Percentiles rank a stretch among this genome's conserved stretches.
These are phyloP conservation scores for Coemansia sp. DNA, from an alignment of 192 early-diverging fungal species.

Conservation along the genomic window DNA sequence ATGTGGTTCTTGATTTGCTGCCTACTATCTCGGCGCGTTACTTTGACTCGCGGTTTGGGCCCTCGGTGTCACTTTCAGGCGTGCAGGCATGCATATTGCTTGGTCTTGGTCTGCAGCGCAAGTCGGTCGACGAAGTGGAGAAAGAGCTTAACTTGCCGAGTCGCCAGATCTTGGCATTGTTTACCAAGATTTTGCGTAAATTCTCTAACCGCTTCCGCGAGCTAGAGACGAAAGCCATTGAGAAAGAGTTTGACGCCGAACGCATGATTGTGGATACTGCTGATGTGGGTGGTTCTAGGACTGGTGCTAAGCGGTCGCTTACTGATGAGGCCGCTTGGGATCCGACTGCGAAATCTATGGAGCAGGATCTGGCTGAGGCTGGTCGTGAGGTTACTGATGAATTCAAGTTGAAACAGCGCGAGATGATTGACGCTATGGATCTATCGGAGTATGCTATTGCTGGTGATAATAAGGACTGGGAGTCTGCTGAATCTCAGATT, in stretches of 20 bases:
- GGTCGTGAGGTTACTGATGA: constrained; percentile 68
- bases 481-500: constrained; percentile 66
- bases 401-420: constrained; percentile 72
- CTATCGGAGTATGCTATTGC: constrained; percentile 76
- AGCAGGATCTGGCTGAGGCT: constrained; percentile 83
- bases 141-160: constrained; percentile 81
- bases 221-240: constrained; percentile 52
- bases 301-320: constrained; percentile 27
- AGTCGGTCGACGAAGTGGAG: constrained; percentile 85
- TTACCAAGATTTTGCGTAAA: constrained; percentile 92
- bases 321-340: constrained; percentile 86
- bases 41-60: constrained; percentile 67
- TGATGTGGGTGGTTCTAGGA: constrained; percentile 23
- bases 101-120: constrained; percentile 91
- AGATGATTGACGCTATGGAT: constrained; percentile 77
- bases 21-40: constrained; percentile 78
- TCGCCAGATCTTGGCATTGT: constrained; percentile 88
- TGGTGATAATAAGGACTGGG: constrained; percentile 72
- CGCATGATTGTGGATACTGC: background rate
- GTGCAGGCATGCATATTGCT: constrained; percentile 85
- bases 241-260: constrained; percentile 39
- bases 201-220: constrained; percentile 67
- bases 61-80: constrained; percentile 69
- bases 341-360: constrained; percentile 71
- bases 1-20: constrained; percentile 92